Percentiles rank a stretch among this genome's conserved stretches.
phyloP scores from a whole-genome alignment of 345 rosid genomes.

The Bruguiera gymnorhiza region DNA sequence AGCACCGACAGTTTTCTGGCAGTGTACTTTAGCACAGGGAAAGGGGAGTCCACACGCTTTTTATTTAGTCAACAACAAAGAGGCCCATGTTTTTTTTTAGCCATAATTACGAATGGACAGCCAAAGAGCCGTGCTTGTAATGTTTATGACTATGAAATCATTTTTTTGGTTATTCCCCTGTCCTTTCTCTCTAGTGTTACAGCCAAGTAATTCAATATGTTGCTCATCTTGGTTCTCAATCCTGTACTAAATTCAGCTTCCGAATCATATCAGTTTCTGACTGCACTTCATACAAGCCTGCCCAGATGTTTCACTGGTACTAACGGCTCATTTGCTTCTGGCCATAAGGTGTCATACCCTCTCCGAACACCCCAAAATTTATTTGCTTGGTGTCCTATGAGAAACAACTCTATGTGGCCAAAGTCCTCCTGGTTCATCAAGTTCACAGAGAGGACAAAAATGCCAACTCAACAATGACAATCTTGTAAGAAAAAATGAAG shows the following conservation, averaged over 20 bases:
- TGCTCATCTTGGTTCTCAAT: not conserved
- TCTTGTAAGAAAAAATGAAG: too few species aligned
- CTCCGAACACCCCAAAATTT: too few species aligned
- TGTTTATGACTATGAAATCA: not conserved
- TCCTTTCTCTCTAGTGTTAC: not conserved
- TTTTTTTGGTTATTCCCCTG: constrained; percentile 2
- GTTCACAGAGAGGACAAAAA: too few species aligned
- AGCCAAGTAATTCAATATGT: not conserved
- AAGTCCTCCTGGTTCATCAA: too few species aligned
- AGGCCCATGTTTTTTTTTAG: not conserved
- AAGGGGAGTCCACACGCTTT: not conserved
- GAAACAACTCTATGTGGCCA: too few species aligned
- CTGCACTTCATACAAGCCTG: too few species aligned
- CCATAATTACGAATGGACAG: constrained; percentile 4
- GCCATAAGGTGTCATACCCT: too few species aligned
- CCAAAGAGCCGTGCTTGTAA: not conserved
- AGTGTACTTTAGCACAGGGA: not conserved
- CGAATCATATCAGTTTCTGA: too few species aligned
- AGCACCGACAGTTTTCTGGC: constrained; percentile 1
- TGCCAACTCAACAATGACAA: too few species aligned
- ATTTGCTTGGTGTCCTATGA: too few species aligned
- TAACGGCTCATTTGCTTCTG: too few species aligned
- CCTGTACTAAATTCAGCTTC: not conserved
- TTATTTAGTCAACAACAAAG: not conserved
- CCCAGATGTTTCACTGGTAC: too few species aligned